A percentile compares a stretch with the other conserved stretches of the same genome.
Evolutionary conservation across 1,284 basidiomycete species (phyloP).

Genomic region (Tilletia setariae): DNA sequence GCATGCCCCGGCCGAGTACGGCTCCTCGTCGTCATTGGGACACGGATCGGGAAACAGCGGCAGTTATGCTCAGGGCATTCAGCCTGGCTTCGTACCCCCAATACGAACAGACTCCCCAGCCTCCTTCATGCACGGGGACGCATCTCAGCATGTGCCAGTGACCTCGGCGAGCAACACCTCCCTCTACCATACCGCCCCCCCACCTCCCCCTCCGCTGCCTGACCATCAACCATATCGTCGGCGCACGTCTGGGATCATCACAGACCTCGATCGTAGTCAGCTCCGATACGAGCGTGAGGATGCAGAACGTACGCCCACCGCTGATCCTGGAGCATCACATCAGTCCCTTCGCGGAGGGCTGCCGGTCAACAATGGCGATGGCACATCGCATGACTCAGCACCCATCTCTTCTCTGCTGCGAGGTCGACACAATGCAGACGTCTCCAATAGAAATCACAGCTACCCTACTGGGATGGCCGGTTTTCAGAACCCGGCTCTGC

Average conservation of each 20-base stretch:
- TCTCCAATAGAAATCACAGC: background rate
- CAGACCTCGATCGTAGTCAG: slow-evolving; percentile 30
- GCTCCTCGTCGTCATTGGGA: background rate
- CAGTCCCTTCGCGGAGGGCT: background rate
- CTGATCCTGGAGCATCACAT: slow-evolving; percentile 17
- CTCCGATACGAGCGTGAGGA: slow-evolving; percentile 30
- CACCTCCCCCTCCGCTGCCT: background rate
- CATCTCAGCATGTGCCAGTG: background rate
- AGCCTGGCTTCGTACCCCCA: slow-evolving; percentile 28
- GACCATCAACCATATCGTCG: slow-evolving; percentile 3
- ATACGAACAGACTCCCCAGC: slow-evolving; percentile 33
- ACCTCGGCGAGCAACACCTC: background rate
- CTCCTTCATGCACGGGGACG: slow-evolving; percentile 20
- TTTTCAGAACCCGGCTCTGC: background rate
- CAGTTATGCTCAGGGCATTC: slow-evolving; percentile 23
- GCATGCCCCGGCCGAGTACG: background rate
- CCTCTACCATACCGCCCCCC: background rate
- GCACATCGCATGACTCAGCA: background rate
- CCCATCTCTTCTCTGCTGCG: too few species aligned
- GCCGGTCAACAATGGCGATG: background rate
- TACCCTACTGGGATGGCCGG: background rate
- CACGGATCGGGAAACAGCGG: background rate
- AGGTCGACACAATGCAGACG: background rate
- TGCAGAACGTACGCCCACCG: slow-evolving; percentile 42
- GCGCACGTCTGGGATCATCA: slow-evolving; percentile 27